Evolutionary conservation across 306 rosid genomes (phyloP).

Genomic region (Pueraria montana): DNA sequence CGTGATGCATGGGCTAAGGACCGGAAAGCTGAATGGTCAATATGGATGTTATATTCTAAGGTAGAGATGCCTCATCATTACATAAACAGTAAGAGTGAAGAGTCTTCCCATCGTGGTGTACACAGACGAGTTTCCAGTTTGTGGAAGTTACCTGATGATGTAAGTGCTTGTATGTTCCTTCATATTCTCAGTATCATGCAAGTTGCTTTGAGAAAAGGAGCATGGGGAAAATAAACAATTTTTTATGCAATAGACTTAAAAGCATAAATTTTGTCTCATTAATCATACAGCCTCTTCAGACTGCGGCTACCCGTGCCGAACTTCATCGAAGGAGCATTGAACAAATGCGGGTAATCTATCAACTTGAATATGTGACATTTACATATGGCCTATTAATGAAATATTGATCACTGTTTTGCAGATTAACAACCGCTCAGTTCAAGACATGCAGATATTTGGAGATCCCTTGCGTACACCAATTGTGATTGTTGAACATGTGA

Average conservation of each 20-base stretch:
- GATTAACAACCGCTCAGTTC: constrained; percentile 87
- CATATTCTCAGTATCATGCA: constrained; percentile 19
- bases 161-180: constrained; percentile 56
- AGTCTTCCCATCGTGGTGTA: constrained; percentile 59
- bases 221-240: background rate
- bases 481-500: constrained; percentile 86
- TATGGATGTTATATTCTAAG: constrained; percentile 95
- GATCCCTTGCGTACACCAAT: constrained; percentile 81
- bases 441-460: constrained; percentile 92
- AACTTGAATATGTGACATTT: constrained; percentile 22
- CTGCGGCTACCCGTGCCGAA: constrained; percentile 83
- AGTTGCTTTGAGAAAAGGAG: constrained; percentile 38
- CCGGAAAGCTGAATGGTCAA: constrained; percentile 93
- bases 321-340: constrained; percentile 87
- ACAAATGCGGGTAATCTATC: constrained; percentile 81
- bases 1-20: constrained; percentile 79
- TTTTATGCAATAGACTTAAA: constrained; percentile 20
- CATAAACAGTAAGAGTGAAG: constrained; percentile 66
- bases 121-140: constrained; percentile 72
- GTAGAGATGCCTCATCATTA: constrained; percentile 96
- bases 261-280: constrained; percentile 40
- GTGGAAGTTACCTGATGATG: constrained; percentile 84
- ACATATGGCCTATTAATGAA: constrained; percentile 22
- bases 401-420: constrained; percentile 48
- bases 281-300: constrained; percentile 76